phyloP scores from a whole-genome alignment of 208 protist species.

The Leishmania guyanensis region DNA sequence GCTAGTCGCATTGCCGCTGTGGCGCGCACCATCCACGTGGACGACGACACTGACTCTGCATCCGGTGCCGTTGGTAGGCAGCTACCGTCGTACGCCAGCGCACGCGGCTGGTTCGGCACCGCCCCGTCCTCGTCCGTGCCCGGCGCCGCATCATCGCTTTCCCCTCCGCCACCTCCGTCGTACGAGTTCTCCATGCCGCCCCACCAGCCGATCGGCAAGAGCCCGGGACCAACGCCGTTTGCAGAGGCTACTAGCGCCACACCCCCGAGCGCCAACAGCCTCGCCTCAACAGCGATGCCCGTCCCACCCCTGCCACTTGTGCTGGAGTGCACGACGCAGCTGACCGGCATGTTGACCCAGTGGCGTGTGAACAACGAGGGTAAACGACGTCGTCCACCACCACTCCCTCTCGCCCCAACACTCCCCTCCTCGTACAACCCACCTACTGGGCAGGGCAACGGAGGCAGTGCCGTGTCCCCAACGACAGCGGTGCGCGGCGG shows the following conservation, averaged over 20 bases:
- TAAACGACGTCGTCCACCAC: slow-evolving; percentile 1
- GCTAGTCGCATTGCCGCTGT: slow-evolving; percentile 20
- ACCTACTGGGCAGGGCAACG: background rate
- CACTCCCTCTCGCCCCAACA: background rate
- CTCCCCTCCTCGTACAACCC: background rate
- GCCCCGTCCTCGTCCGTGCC: background rate
- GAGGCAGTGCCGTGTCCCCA: background rate
- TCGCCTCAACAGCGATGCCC: background rate
- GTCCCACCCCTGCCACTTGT: slow-evolving; percentile 30
- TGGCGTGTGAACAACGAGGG: slow-evolving; percentile 21
- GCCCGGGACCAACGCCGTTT: background rate
- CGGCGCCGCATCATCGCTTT: slow-evolving; percentile 1
- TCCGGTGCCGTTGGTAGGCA: background rate
- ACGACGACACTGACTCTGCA: background rate
- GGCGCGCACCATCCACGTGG: slow-evolving; percentile 13
- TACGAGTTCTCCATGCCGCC: background rate
- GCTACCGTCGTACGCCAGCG: background rate
- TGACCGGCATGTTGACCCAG: slow-evolving; percentile 22
- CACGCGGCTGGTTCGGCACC: background rate
- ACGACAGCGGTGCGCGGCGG: background rate
- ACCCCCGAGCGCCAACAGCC: background rate
- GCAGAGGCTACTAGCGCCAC: background rate
- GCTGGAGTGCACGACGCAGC: slow-evolving; percentile 31
- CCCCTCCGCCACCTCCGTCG: slow-evolving; percentile 10
- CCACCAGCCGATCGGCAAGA: background rate